Base-by-base conservation (phyloP, 2,329 filamentous ascomycete species). In the Colletotrichum sp. region DNA sequence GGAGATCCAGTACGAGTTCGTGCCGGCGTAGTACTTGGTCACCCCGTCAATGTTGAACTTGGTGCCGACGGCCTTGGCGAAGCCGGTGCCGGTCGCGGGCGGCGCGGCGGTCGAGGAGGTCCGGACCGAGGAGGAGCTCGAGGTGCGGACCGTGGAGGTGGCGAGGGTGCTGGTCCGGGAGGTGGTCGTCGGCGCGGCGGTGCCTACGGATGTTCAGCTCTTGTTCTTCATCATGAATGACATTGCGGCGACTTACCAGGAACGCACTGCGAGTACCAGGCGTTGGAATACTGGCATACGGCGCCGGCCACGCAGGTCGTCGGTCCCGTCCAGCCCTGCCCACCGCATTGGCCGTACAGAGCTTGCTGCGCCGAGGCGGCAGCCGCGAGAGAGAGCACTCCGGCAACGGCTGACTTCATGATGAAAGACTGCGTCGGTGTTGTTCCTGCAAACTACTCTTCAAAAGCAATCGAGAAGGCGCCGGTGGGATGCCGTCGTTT, bases 1-100 rank as follows among this genome's bases (percentile, higher is more conserved):
- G 15, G 85, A 85, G 71, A 90, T 87, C 90, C 90, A 92, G 84
- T 91, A 92, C 68, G 87, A 85, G 83, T 92, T 92, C 71, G 87
- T 90, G 29, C 90, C 90, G 9, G 88, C 88, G 76, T 88, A 89
- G 82, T 91, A 89, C 59, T 84, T 81, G 12, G 86, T 85, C 68
- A 85, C 81, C 32, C 88, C 87, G 78, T 89, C 86, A 72, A 89
- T 86, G 25, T 80, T 81, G 79, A 88, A 88, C 4, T 81, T 69
- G 25, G 80, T 80, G n/a, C 84, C 84, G 39, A 73, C 80, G 44
- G 78, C 70, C 8, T 78, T 73, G 15, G 79, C 74, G 57, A 80
- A 79, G 5, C 78, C 77, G 3, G 78, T 80, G 34, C 75, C 11
- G 44, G 44, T 52, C n/a, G 78, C 69, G 16, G 80, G 79, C 8